Base-by-base conservation (phyloP, 192 early-diverging fungal species). In the Coemansia sp. region DNA sequence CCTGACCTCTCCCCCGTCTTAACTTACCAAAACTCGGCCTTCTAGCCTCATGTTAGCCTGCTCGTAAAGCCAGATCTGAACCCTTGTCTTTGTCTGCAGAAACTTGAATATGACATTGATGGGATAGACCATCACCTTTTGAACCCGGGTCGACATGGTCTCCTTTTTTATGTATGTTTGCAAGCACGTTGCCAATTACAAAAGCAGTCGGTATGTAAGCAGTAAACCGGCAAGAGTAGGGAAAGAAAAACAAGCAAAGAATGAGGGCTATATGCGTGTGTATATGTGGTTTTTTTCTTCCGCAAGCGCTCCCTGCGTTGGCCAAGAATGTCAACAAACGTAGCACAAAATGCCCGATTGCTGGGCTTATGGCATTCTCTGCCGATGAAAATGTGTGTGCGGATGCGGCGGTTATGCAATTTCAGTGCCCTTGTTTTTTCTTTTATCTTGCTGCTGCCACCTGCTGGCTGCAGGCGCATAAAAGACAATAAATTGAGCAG, bases 61-160 rank as follows among this genome's bases (percentile, higher is more conserved):
- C 63, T 96, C 96, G 67, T 89, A 96, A 45, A 98, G 88, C 96
- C 96, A 98, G 67, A 98, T 90, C 73, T 92, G 90, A 18, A 98
- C 93, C 76, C 88, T 83, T 11, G 87, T 84, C 89, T 94, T 92
- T 90, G 94, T 72, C 82, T 98, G 96, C 64, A 98, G 85, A 73
- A 92, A 90, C 83, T 92, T 89, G 90, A 98, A 98, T 63, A 98
- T 96, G 75, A 98, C 89, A 83, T 94, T 96, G 82, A 84, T 84
- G 71, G 82, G 82, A 49, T 79, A 74, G 55, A 84, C 77, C 82
- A 84, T 80, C 73, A 79, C 77, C 67, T 80, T 80, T 55, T 80
- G 77, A 30, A 77, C 82, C 29, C 73, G 66, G 3, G 82, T 73
- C 66, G 82, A 80, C 82, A 84, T 84, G 61, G 49, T 50, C 65